Conservation (phyloP, 768 basidiomycete genomes). For the Pisolithus marmoratus region DNA sequence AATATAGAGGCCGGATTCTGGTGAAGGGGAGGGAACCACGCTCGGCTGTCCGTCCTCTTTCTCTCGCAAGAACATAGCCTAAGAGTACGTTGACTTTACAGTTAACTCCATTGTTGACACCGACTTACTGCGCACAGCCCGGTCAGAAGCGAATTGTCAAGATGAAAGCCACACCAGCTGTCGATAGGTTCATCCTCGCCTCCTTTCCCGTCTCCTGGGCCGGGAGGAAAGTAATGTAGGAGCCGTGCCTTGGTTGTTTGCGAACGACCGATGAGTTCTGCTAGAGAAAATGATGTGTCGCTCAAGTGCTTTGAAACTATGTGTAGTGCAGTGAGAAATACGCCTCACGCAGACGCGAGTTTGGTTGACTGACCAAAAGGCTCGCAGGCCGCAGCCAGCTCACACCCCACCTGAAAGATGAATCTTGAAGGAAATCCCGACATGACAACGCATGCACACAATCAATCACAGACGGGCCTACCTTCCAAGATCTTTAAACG, state of each 20-base stretch:
- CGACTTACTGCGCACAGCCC: slow-evolving; percentile 79
- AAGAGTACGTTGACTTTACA: slow-evolving; percentile 6
- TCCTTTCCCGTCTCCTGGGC: slow-evolving; percentile 31
- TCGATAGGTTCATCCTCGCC: slow-evolving; percentile 65
- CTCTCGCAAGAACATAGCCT: slow-evolving; percentile 82
- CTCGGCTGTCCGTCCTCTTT: slow-evolving; percentile 34
- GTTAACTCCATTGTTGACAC: not conserved
- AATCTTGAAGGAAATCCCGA: slow-evolving; percentile 39
- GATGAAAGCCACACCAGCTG: slow-evolving; percentile 92
- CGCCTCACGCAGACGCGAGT: not conserved
- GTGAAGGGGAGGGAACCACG: slow-evolving; percentile 61
- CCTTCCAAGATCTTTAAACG: slow-evolving; percentile 84
- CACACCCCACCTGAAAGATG: slow-evolving; percentile 76
- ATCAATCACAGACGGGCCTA: slow-evolving; percentile 19
- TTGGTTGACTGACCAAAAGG: slow-evolving; percentile 61
- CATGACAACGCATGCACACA: not conserved
- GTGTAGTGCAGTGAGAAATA: slow-evolving; percentile 1
- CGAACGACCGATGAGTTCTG: slow-evolving; percentile 65
- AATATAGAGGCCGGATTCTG: slow-evolving; percentile 86
- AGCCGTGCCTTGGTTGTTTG: slow-evolving; percentile 89
- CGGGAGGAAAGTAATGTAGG: slow-evolving; percentile 91
- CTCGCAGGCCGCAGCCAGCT: slow-evolving; percentile 85
- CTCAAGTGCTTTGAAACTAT: slow-evolving; percentile 61
- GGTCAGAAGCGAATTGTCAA: slow-evolving; percentile 88
- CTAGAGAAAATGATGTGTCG: slow-evolving; percentile 61